phyloP scores from a whole-genome alignment of 176 grass and related monocot genomes.

The Oryza nivara region DNA sequence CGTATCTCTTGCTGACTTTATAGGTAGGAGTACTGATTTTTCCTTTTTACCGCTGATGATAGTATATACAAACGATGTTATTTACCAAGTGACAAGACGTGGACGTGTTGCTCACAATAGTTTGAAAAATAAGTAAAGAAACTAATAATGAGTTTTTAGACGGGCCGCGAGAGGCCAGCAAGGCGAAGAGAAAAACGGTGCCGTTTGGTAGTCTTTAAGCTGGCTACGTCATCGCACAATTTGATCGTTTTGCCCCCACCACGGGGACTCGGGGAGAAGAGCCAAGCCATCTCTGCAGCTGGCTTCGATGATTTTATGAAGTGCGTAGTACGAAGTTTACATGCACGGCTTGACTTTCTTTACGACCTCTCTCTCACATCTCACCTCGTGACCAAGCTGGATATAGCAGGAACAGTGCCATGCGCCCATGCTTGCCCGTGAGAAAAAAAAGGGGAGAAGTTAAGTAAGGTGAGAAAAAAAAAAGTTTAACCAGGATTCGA shows the following conservation, averaged over 20 bases:
- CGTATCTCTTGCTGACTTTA: neutral
- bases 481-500: neutral
- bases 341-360: neutral
- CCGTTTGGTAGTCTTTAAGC: neutral
- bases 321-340: neutral
- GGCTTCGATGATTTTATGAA: neutral
- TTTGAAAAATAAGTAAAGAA: conserved; percentile 21
- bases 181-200: neutral
- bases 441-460: neutral
- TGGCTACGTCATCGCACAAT: neutral
- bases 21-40: neutral
- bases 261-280: neutral
- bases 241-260: neutral
- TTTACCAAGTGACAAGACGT: conserved; percentile 8
- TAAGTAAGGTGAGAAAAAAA: neutral
- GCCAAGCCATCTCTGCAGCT: conserved; percentile 13
- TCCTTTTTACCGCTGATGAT: conserved; percentile 25
- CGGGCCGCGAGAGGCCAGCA: neutral
- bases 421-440: neutral
- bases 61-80: neutral
- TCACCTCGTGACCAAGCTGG: neutral
- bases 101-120: neutral
- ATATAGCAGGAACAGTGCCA: neutral
- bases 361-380: neutral
- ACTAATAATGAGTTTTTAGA: conserved; percentile 21